Percentiles rank a stretch among this genome's conserved stretches.
phyloP scores from a whole-genome alignment of 345 rosid species.

The Angophora floribunda region DNA sequence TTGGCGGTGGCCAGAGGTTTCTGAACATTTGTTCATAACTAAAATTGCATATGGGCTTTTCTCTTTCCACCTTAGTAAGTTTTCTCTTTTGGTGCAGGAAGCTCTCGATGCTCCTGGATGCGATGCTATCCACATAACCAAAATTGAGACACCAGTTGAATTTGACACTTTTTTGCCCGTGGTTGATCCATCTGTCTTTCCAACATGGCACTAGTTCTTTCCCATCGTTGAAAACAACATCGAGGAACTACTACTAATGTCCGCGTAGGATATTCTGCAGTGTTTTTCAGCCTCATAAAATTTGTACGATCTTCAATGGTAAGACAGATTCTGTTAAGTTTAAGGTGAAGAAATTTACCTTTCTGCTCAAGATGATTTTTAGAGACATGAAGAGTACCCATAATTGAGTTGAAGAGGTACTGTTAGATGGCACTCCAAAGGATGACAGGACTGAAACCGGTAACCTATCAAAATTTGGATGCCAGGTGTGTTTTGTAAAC shows the following conservation, averaged over 20 bases:
- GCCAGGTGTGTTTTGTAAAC: constrained; percentile 32
- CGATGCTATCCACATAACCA: constrained; percentile 81
- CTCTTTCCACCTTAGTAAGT: too few relatives aligned
- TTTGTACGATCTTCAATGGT: constrained; percentile 14
- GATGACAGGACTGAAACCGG: constrained; percentile 80
- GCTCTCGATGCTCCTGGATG: constrained; percentile 61
- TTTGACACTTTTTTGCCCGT: constrained; percentile 81
- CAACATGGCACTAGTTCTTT: constrained; percentile 71
- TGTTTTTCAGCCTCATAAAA: constrained; percentile 15
- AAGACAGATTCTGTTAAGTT: constrained; percentile 19
- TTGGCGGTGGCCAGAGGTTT: too few relatives aligned
- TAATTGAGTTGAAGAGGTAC: constrained; percentile 54
- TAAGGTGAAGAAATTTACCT: constrained; percentile 41
- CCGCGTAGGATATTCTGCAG: constrained; percentile 43
- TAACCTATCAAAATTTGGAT: constrained; percentile 72
- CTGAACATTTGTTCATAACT: too few relatives aligned
- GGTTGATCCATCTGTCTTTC: constrained; percentile 51
- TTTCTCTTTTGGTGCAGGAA: constrained; percentile 35
- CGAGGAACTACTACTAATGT: constrained; percentile 49
- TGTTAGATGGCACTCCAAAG: constrained; percentile 47
- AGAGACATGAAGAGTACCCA: constrained; percentile 57
- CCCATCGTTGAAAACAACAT: constrained; percentile 52
- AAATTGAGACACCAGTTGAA: constrained; percentile 53
- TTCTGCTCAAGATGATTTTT: constrained; percentile 63
- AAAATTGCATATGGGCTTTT: too few relatives aligned